These are phyloP conservation scores for Diaporthe amygdali DNA, from an alignment of 2,329 filamentous ascomycete genomes.

Conservation along the genomic window DNA sequence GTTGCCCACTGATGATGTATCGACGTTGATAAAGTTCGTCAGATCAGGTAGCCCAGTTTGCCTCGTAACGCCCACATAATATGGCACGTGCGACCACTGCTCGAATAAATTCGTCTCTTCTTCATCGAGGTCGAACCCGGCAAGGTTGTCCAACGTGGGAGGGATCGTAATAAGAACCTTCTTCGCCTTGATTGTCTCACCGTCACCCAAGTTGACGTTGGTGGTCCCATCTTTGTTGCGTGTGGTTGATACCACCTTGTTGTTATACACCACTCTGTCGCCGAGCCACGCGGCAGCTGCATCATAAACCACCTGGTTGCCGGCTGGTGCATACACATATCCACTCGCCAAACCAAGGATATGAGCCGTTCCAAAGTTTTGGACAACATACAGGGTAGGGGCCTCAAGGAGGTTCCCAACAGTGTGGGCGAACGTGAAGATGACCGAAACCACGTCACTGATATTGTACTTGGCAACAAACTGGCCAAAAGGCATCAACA, in stretches of 20 bases:
- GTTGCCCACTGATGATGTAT: not conserved
- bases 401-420: not conserved
- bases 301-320: not conserved
- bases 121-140: not conserved
- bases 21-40: not conserved
- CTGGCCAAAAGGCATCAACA: conserved; percentile 49
- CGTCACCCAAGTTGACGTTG: not conserved
- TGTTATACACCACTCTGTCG: not conserved
- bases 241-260: not conserved
- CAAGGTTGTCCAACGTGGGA: not conserved
- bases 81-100: not conserved
- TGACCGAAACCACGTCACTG: not conserved
- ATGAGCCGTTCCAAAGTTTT: not conserved
- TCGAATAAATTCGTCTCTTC: not conserved
- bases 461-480: conserved; percentile 49
- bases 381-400: not conserved
- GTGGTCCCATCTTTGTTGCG: not conserved
- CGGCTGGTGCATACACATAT: not conserved
- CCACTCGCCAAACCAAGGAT: not conserved
- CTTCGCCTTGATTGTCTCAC: not conserved
- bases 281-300: not conserved
- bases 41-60: not conserved
- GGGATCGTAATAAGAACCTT: not conserved
- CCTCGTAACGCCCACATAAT: not conserved
- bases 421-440: not conserved